Conservation (phyloP, 495 filamentous ascomycete species). For the Penicillium dipodomyicola region DNA sequence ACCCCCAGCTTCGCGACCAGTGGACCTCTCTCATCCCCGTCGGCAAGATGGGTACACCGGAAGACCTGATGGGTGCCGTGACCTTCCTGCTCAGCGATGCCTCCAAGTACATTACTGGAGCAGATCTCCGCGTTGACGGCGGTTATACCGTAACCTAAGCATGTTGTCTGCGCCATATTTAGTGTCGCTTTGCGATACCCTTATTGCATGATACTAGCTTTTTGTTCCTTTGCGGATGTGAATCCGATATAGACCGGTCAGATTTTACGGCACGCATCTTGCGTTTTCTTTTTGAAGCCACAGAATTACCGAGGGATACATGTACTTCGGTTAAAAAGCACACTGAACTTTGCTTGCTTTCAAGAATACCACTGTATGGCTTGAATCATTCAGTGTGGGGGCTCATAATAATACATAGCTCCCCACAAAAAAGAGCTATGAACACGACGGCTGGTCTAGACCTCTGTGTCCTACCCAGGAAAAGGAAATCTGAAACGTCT, state of each 20-base stretch:
- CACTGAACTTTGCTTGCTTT: neutral
- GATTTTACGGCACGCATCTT: neutral
- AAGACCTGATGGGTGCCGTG: constrained; percentile 91
- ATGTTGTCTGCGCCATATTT: neutral
- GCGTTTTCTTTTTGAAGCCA: neutral
- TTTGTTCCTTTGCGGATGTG: neutral
- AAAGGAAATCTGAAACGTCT: too few species aligned
- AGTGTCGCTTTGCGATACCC: neutral
- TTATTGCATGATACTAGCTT: neutral
- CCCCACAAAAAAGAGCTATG: neutral
- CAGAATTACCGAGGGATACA: neutral
- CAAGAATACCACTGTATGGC: neutral
- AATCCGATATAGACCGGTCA: neutral
- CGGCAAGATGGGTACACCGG: constrained; percentile 88
- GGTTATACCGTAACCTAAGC: constrained; percentile 84
- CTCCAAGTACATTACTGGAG: constrained; percentile 80
- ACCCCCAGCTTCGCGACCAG: constrained; percentile 77
- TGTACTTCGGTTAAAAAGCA: neutral
- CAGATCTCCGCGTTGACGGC: constrained; percentile 86
- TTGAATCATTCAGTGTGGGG: neutral
- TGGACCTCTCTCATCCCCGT: constrained; percentile 91
- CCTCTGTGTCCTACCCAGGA: neutral
- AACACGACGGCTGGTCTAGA: neutral
- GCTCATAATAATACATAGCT: neutral
- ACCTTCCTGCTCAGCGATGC: constrained; percentile 88